Percentiles rank a stretch among this genome's conserved stretches.
These are phyloP conservation scores for Sicyos baderoa DNA, from an alignment of 306 rosid genomes.

Conservation along the genomic window DNA sequence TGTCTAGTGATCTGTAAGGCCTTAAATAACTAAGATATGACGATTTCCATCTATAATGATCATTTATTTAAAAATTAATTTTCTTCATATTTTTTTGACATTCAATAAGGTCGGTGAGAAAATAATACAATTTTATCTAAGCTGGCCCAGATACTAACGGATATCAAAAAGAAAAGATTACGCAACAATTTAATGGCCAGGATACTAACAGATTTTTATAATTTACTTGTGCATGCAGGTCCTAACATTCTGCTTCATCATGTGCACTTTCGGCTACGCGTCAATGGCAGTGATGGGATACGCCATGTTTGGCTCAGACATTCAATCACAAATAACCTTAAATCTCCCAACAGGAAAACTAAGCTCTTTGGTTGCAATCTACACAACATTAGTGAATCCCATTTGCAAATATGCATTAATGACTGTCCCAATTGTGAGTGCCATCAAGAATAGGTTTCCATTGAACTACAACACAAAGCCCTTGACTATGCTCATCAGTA, in stretches of 20 bases:
- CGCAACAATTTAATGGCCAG: too few relatives aligned
- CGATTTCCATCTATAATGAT: too few relatives aligned
- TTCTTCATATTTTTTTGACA: too few relatives aligned
- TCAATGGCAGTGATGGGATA: constrained; percentile 66
- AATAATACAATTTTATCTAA: too few relatives aligned
- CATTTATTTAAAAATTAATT: too few relatives aligned
- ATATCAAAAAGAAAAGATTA: too few relatives aligned
- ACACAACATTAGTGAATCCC: constrained; percentile 61
- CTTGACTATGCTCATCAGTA: constrained; percentile 27
- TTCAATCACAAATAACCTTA: constrained; percentile 57
- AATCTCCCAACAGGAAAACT: constrained; percentile 45
- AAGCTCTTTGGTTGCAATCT: constrained; percentile 57
- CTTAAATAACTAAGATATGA: too few relatives aligned
- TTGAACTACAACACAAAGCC: constrained; percentile 25
- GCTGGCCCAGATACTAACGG: too few relatives aligned
- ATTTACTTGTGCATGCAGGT: constrained; percentile 44
- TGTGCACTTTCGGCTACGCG: constrained; percentile 49
- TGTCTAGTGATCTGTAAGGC: too few relatives aligned
- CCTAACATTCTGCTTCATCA: constrained; percentile 41
- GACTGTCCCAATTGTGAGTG: constrained; percentile 52
- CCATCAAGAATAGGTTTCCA: constrained; percentile 39
- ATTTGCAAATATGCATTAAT: constrained; percentile 64
- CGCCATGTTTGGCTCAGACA: constrained; percentile 49
- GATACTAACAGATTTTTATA: too few relatives aligned
- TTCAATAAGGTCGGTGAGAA: too few relatives aligned